Evolutionary conservation across 176 grass and related monocot genomes (phyloP).

Genomic region (Musa acuminata): DNA sequence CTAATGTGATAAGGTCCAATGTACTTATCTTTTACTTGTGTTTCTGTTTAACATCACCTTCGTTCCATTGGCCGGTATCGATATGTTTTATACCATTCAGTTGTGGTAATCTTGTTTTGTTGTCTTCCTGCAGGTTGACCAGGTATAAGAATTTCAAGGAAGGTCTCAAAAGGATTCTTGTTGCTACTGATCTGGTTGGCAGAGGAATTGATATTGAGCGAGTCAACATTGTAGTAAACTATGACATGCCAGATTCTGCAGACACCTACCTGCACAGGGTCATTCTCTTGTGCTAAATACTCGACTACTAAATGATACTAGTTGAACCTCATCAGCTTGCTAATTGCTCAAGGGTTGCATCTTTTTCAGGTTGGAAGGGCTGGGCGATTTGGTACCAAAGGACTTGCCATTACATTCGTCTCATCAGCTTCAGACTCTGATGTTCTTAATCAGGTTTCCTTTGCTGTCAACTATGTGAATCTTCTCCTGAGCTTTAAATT

Average conservation of each 20-base stretch:
- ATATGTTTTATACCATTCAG: neutral
- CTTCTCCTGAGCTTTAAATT: neutral
- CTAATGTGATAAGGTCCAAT: too few relatives aligned
- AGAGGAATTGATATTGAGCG: constrained; percentile 97
- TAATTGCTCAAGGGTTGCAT: neutral
- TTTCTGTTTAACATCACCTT: too few relatives aligned
- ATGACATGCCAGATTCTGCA: constrained; percentile 97
- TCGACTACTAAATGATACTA: neutral
- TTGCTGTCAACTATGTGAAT: neutral
- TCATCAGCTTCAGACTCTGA: constrained; percentile 89
- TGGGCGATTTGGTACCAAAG: constrained; percentile 89
- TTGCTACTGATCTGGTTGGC: constrained; percentile 92
- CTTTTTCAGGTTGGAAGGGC: constrained; percentile 65
- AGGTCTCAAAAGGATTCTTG: constrained; percentile 95
- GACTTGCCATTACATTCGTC: constrained; percentile 96
- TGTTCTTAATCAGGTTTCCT: constrained; percentile 72
- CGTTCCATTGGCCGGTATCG: too few relatives aligned
- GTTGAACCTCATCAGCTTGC: neutral
- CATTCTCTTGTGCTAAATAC: neutral
- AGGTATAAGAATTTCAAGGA: constrained; percentile 97
- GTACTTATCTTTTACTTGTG: too few relatives aligned
- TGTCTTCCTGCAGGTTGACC: constrained; percentile 41
- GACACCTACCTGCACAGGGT: constrained; percentile 98
- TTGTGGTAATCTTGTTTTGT: neutral
- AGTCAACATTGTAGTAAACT: constrained; percentile 98